Evolutionary conservation across 768 basidiomycete species (phyloP), one percentile per base, ranked within the genome.

Genomic region (Holtermanniella nyarrowii): DNA sequence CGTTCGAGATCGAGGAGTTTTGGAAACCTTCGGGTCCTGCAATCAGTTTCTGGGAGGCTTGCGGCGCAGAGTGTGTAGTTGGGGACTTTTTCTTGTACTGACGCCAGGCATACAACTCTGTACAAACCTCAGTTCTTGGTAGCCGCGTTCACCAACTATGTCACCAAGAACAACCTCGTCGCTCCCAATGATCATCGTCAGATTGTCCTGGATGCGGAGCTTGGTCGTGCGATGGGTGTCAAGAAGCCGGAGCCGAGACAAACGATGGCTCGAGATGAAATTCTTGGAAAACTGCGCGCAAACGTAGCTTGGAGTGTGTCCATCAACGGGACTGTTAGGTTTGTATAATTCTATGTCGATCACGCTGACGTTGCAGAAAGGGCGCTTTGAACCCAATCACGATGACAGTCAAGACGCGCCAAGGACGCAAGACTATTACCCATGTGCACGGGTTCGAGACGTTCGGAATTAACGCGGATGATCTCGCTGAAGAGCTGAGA

Each of bases 361-460:
- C 76, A 75, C 55, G 42, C 41, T 31, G 21, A 16, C n/a, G 48
- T 45, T 26, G 41, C 49, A 90, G 86, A 74, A 90, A 90, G 71
- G 90, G 90, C 20, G 67, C 75, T 7, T 65, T 88, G 44, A 79
- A 78, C 43, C 83, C 87, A 0, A 79, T 95, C 25, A 76, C 78
- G 14, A 77, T 93, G 5, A 73, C 76, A 1, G 76, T 79, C 44
- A 90, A 88, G 73, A 71, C 79, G 26, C 77, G 87, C n/a, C 83
- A 86, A 65, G 86, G 84, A 1, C 77, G 82, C 18, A 88, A 84
- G 69, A 80, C 81, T 3, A 80, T 78, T 44, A 93, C 88, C 1
- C 72, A 84, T 43, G 77, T 91, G 48, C 81, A 82, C 0, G 84
- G 85, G 0, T 84, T 87, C 53, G 90, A 95, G 66, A 77, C 83